Conservation (phyloP, 2,329 filamentous ascomycete genomes). For the Uncinocarpus reesii region DNA sequence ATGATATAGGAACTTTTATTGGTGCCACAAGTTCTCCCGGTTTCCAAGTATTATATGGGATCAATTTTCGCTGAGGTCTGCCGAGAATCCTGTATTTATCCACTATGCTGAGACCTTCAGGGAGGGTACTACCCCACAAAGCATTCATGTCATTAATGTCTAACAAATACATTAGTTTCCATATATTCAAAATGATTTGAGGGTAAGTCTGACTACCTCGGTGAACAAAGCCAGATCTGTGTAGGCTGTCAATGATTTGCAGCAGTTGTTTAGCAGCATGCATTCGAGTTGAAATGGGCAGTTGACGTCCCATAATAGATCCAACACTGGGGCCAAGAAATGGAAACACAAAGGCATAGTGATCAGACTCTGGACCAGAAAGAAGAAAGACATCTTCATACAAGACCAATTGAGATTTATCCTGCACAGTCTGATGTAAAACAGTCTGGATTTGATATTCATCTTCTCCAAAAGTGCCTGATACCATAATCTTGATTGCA, state of each 20-base stretch:
- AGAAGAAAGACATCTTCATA: slow-evolving; percentile 12
- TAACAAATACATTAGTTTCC: neutral
- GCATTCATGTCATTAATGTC: slow-evolving; percentile 13
- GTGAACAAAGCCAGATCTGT: slow-evolving; percentile 24
- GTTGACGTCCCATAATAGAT: slow-evolving; percentile 8
- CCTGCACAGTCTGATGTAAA: slow-evolving; percentile 9
- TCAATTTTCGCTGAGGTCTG: slow-evolving; percentile 7
- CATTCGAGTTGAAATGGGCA: slow-evolving; percentile 22
- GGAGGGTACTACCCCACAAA: slow-evolving; percentile 12
- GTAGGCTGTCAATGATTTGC: slow-evolving; percentile 21
- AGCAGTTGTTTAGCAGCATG: slow-evolving; percentile 24
- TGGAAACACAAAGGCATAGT: slow-evolving; percentile 20
- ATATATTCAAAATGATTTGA: neutral
- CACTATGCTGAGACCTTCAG: slow-evolving; percentile 4
- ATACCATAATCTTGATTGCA: slow-evolving; percentile 23
- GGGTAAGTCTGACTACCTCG: slow-evolving; percentile 20
- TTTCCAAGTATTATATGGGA: slow-evolving; percentile 3
- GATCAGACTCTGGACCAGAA: slow-evolving; percentile 6
- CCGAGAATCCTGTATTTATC: slow-evolving; percentile 13
- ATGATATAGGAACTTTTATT: slow-evolving; percentile 2
- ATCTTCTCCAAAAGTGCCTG: neutral
- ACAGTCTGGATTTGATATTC: slow-evolving; percentile 13
- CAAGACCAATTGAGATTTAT: slow-evolving; percentile 14
- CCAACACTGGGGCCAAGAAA: slow-evolving; percentile 18
- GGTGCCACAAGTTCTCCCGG: slow-evolving; percentile 10